Conservation (phyloP, 2,329 filamentous ascomycete genomes). For the Macrophomina phaseolina region DNA sequence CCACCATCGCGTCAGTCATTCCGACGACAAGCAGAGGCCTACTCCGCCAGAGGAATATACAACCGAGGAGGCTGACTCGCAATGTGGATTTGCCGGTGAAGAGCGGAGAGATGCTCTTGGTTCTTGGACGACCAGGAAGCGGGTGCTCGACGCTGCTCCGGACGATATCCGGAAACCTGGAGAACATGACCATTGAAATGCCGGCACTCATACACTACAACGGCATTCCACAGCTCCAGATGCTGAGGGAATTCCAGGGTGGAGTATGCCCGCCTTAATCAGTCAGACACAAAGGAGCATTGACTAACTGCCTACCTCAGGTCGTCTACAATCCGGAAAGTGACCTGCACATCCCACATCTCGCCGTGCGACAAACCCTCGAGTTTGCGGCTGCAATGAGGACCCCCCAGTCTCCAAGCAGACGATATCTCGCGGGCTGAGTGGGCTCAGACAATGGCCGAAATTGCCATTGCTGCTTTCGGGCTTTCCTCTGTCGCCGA, state of each 20-base stretch:
- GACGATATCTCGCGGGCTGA: not conserved
- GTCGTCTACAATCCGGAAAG: conserved; percentile 55
- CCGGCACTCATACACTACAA: conserved; percentile 64
- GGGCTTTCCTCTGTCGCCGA: conserved; percentile 62
- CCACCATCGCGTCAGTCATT: not conserved
- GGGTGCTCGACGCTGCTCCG: conserved; percentile 71
- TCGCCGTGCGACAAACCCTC: conserved; percentile 63
- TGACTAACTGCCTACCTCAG: not conserved
- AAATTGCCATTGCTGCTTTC: conserved; percentile 60
- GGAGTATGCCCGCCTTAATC: conserved; percentile 32
- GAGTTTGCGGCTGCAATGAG: conserved; percentile 60
- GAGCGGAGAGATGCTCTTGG: conserved; percentile 55
- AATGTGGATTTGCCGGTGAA: conserved; percentile 41
- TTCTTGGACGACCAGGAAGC: conserved; percentile 57
- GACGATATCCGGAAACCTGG: conserved; percentile 64
- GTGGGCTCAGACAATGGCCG: conserved; percentile 33
- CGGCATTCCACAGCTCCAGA: conserved; percentile 43
- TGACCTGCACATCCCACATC: conserved; percentile 61
- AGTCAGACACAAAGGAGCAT: not conserved
- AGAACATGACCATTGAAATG: conserved; percentile 61
- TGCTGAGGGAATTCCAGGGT: conserved; percentile 55
- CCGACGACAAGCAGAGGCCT: not conserved
- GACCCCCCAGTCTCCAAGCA: conserved; percentile 44
- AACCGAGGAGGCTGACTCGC: not conserved
- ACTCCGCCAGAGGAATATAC: not conserved